Evolutionary conservation across 441 rosid genomes (phyloP).

Genomic region (Erodium trifolium): DNA sequence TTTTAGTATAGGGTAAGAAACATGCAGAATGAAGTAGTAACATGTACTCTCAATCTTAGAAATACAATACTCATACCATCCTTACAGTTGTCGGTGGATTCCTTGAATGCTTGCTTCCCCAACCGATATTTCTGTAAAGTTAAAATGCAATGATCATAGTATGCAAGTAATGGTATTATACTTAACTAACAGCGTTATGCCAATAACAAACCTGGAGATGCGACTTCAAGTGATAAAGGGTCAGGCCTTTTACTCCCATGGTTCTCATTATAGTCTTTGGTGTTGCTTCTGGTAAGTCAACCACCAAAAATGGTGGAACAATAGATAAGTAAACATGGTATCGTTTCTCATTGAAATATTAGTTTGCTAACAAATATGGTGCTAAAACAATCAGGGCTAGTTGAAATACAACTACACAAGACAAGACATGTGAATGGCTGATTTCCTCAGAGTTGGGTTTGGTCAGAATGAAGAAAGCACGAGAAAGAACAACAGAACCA

Average conservation of each 20-base stretch:
- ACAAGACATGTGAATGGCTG: no score
- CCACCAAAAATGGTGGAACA: slow-evolving; percentile 2
- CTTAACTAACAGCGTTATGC: not conserved
- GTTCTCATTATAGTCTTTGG: slow-evolving; percentile 80
- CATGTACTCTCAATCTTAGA: not conserved
- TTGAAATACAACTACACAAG: no score
- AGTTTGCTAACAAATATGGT: no score
- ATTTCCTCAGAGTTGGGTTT: no score
- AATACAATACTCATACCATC: not conserved
- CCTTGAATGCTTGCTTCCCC: slow-evolving; percentile 4
- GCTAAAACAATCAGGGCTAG: no score
- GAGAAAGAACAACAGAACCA: no score
- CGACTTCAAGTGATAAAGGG: slow-evolving; percentile 88
- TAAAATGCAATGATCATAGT: not conserved
- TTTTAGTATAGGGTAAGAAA: not conserved
- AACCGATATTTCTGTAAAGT: slow-evolving; percentile 19
- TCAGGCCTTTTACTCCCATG: slow-evolving; percentile 94
- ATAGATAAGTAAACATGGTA: no score
- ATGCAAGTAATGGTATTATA: not conserved
- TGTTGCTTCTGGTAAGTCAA: not conserved
- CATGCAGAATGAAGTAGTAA: not conserved
- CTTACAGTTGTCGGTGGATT: not conserved
- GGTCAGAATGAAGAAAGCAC: no score
- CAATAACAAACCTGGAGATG: slow-evolving; percentile 70
- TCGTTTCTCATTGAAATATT: no score